Evolutionary conservation across 1,284 basidiomycete species (phyloP).

Genomic region (Malassezia arunalokei): DNA sequence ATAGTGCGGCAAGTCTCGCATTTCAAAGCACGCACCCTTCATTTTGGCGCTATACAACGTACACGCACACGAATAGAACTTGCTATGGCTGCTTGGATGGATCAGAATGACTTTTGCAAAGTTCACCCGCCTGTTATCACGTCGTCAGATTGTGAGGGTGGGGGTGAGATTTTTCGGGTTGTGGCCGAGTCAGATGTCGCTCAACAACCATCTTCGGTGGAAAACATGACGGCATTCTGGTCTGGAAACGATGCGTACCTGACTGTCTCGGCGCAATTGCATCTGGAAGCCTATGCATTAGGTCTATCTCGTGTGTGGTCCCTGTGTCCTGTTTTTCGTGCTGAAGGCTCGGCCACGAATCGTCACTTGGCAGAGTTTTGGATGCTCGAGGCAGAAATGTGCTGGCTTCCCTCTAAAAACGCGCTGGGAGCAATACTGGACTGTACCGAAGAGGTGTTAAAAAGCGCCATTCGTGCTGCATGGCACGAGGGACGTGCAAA

Average conservation of each 20-base stretch:
- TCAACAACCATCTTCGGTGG: not conserved
- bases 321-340: slow-evolving; percentile 79
- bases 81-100: slow-evolving; percentile 8
- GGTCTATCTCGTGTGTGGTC: slow-evolving; percentile 76
- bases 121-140: slow-evolving; percentile 78
- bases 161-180: slow-evolving; percentile 78
- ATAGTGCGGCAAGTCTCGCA: slow-evolving; percentile 17
- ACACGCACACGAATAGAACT: slow-evolving; percentile 13
- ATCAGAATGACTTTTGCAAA: slow-evolving; percentile 60
- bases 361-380: slow-evolving; percentile 95
- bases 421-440: slow-evolving; percentile 21
- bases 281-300: slow-evolving; percentile 69
- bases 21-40: slow-evolving; percentile 12
- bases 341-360: slow-evolving; percentile 72
- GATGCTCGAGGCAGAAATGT: slow-evolving; percentile 78
- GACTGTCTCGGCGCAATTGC: slow-evolving; percentile 87
- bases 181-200: slow-evolving; percentile 45
- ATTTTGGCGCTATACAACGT: slow-evolving; percentile 7
- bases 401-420: slow-evolving; percentile 14
- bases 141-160: slow-evolving; percentile 89
- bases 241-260: slow-evolving; percentile 58
- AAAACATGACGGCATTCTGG: slow-evolving; percentile 21
- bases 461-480: slow-evolving; percentile 13
- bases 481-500: slow-evolving; percentile 6
- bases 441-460: slow-evolving; percentile 22